A percentile compares a stretch with the other conserved stretches of the same genome.
Conservation (phyloP, 345 rosid species). For the Cochlearia excelsa region DNA sequence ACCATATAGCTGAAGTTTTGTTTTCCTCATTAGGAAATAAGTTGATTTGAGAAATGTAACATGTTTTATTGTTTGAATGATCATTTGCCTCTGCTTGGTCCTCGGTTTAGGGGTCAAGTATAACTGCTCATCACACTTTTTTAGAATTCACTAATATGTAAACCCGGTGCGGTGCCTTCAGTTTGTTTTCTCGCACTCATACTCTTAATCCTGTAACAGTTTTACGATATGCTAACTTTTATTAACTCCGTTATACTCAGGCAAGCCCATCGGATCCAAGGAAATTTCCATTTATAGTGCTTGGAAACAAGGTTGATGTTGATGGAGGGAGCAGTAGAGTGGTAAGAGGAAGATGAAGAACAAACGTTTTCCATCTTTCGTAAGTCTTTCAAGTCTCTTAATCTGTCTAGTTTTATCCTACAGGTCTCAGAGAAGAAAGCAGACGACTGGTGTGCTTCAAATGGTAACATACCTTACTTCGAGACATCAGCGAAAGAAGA, state of each 20-base stretch:
- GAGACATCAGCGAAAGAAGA: slow-evolving; percentile 89
- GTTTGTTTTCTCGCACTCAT: no score
- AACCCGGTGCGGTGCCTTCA: no score
- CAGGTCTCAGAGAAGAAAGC: slow-evolving; percentile 80
- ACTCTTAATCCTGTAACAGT: no score
- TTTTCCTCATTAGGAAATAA: no score
- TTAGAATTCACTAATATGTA: no score
- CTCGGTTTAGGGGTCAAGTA: no score
- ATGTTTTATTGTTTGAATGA: no score
- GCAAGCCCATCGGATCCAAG: slow-evolving; percentile 81
- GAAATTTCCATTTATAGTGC: slow-evolving; percentile 79
- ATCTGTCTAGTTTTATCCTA: not conserved
- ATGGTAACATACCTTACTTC: slow-evolving; percentile 67
- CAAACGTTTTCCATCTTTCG: not conserved
- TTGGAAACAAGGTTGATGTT: slow-evolving; percentile 96
- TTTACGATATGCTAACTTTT: no score
- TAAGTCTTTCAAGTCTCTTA: slow-evolving; percentile 2
- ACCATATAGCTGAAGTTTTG: no score
- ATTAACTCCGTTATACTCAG: slow-evolving; percentile 33
- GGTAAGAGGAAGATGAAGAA: slow-evolving; percentile 46
- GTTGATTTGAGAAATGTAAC: no score
- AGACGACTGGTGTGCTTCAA: slow-evolving; percentile 71
- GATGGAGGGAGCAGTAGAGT: slow-evolving; percentile 99
- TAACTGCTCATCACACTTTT: no score
- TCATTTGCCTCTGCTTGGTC: no score